Evolutionary conservation across 257 asterid species (phyloP), one percentile per base, ranked within the genome.

Genomic region (Solanum acaule): DNA sequence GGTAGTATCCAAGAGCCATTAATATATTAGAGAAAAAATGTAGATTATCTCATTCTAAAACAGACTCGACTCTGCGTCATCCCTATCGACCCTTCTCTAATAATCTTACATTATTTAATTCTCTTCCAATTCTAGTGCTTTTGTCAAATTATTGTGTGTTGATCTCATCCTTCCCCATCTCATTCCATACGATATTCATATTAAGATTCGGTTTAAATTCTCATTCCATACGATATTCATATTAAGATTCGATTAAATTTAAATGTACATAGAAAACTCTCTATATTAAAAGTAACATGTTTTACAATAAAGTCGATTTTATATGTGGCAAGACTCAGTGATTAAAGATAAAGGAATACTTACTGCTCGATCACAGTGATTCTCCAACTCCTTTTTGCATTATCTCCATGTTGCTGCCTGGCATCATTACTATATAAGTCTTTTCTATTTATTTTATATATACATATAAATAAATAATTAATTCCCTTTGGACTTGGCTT

Each of bases 181-280:
- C n/a, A 14, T 15, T 37, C 4, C 4, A 40, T 40, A 40, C 44
- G 4, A 40, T 40, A 40, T 40, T 40, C 44, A 9, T 40, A 9
- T 40, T 9, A 40, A 40, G 12, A 40, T 40, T 40, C 4, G 0
- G 31, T 16, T 31, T 14, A 35, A 6, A 35, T 37, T 37, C 9
- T 7, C n/a, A 14, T 15, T 37, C 1, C 14, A 40, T 40, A 40
- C 46, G 4, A 40, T 40, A 40, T 40, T 10, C 46, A 10, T 42
- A 42, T 10, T 10, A 40, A 40, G 14, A 40, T 40, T 40, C 4
- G 2, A 71, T 18, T 33, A 33, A 33, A 33, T 16, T 33, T 33
- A 8, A 33, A 31, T 71, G 1, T 7, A 31, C 1, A 0, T 27
- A 18, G 0, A 14, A 23, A 71, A 34, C 0, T 33, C 4, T 4